Percentiles rank a stretch among this genome's conserved stretches.
Evolutionary conservation across 345 rosid species (phyloP).

Genomic region (Eucalyptus fibrosa): DNA sequence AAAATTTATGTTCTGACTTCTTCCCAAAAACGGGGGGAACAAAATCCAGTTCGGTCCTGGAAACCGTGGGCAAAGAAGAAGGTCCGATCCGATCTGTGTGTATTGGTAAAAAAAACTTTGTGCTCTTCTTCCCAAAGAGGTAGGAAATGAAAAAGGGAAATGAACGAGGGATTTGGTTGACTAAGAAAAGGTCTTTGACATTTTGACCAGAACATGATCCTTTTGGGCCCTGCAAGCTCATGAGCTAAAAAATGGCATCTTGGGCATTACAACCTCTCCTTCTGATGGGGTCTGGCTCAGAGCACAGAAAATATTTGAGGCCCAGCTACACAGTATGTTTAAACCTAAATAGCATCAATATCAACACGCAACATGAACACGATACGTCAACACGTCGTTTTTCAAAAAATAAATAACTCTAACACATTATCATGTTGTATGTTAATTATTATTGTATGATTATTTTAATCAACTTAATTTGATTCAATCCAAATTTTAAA

Average conservation of each 20-base stretch:
- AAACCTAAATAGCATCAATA: too few species aligned
- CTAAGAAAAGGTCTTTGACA: not conserved
- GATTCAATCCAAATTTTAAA: too few species aligned
- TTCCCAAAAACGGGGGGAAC: not conserved
- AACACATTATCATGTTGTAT: accelerated
- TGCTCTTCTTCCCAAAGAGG: not conserved
- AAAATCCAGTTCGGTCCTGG: not conserved
- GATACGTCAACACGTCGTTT: accelerated
- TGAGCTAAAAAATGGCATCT: not conserved
- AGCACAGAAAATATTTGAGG: not conserved
- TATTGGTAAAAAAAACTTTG: not conserved
- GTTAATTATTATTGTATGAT: too few species aligned
- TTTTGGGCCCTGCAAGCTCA: not conserved
- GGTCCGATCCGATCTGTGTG: not conserved
- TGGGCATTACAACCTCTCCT: not conserved
- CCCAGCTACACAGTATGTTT: not conserved
- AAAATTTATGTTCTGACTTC: not conserved
- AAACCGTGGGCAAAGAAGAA: not conserved
- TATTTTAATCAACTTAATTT: too few species aligned
- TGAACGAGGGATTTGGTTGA: not conserved
- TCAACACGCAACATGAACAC: accelerated
- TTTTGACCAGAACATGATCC: not conserved
- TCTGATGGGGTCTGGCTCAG: not conserved
- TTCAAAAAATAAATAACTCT: accelerated
- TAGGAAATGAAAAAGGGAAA: not conserved